Conservation (phyloP, 2,329 filamentous ascomycete genomes). For the Sphaerulina vaccinii region DNA sequence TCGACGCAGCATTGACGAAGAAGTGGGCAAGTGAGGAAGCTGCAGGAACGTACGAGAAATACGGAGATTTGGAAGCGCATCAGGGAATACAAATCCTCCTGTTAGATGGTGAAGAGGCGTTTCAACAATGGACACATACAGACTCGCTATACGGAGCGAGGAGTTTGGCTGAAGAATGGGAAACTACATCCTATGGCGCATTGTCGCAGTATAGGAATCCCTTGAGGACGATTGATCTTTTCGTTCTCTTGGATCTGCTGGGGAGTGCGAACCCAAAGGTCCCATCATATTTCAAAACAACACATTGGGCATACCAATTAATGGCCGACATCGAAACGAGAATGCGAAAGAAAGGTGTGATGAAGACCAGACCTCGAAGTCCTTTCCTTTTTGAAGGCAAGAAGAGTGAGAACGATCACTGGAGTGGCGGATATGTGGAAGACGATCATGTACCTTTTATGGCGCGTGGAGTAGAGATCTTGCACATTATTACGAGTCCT, state of each 20-base stretch:
- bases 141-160: constrained; percentile 86
- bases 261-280: constrained; percentile 67
- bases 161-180: constrained; percentile 80
- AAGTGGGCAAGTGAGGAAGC: constrained; percentile 77
- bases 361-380: constrained; percentile 54
- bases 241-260: constrained; percentile 87
- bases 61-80: constrained; percentile 63
- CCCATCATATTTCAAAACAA: constrained; percentile 83
- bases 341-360: constrained; percentile 64
- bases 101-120: constrained; percentile 93
- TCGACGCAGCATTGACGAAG: constrained; percentile 74
- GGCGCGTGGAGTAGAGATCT: constrained; percentile 75
- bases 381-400: constrained; percentile 65
- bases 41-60: constrained; percentile 42
- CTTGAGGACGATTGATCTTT: constrained; percentile 78
- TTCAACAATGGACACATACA: constrained; percentile 70
- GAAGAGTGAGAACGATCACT: constrained; percentile 53
- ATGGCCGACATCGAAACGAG: constrained; percentile 73
- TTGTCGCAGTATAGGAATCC: constrained; percentile 73
- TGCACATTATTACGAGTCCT: constrained; percentile 82
- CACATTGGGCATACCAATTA: constrained; percentile 86
- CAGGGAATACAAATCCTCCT: constrained; percentile 86
- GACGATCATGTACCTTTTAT: constrained; percentile 96
- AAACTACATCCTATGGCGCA: constrained; percentile 64
- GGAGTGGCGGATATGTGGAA: constrained; percentile 51